Conservation (phyloP, 164 flowering plant genomes). For the Macadamia integrifolia region DNA sequence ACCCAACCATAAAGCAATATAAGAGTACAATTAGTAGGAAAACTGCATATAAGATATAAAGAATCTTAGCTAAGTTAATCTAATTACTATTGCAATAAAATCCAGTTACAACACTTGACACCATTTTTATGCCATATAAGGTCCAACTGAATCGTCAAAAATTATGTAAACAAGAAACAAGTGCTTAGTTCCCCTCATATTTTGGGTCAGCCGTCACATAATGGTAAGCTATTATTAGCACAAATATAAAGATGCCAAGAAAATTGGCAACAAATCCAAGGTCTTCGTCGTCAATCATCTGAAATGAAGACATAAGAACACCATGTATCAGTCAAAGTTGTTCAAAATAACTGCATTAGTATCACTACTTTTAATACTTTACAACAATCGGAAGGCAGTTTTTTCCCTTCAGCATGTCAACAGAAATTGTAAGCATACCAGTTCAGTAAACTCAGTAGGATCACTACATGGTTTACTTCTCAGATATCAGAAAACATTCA, state of each 20-base stretch:
- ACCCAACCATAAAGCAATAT: too few species aligned
- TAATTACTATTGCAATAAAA: background rate
- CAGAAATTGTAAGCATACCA: too few species aligned
- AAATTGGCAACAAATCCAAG: constrained; percentile 37
- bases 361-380: too few species aligned
- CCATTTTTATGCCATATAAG: background rate
- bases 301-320: constrained; percentile 10
- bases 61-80: background rate
- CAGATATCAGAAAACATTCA: too few species aligned
- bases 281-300: constrained; percentile 37
- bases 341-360: background rate
- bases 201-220: constrained; percentile 38
- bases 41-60: background rate
- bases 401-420: too few species aligned
- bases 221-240: constrained; percentile 38
- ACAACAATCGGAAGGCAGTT: too few species aligned
- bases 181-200: constrained; percentile 27
- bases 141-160: background rate
- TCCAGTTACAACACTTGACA: background rate
- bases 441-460: too few species aligned
- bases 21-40: background rate
- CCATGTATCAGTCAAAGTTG: background rate
- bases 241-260: constrained; percentile 30
- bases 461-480: too few species aligned
- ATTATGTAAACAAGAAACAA: background rate